Conservation (phyloP, 2,329 filamentous ascomycete genomes). For the Teratosphaeria viscida region DNA sequence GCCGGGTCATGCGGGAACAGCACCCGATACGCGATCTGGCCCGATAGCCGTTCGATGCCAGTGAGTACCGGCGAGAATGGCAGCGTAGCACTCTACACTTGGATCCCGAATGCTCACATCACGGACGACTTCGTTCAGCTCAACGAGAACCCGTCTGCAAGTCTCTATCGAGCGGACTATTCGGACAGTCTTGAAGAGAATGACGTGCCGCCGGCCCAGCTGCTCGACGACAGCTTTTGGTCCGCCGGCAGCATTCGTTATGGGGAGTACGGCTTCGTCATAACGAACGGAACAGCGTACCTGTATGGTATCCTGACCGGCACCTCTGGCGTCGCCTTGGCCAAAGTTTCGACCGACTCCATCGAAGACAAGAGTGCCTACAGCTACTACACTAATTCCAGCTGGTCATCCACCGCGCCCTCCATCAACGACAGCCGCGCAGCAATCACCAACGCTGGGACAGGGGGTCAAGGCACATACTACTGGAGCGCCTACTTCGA, state of each 20-base stretch:
- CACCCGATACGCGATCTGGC: conserved; percentile 15
- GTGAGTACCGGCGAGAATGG: conserved; percentile 2
- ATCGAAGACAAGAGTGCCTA: conserved; percentile 15
- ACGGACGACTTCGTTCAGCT: conserved; percentile 4
- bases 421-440: conserved; percentile 5
- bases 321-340: conserved; percentile 7
- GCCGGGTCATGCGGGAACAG: conserved; percentile 12
- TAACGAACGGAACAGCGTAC: conserved; percentile 10
- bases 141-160: conserved; percentile 6
- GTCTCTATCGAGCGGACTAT: conserved; percentile 11
- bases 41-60: conserved; percentile 12
- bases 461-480: conserved; percentile 22
- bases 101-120: conserved; percentile 10
- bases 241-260: conserved; percentile 9
- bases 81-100: conserved; percentile 12
- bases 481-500: conserved; percentile 21
- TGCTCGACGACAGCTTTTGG: conserved; percentile 12
- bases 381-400: conserved; percentile 10
- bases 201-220: conserved; percentile 8
- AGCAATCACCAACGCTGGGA: conserved; percentile 18
- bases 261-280: conserved; percentile 13
- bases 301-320: conserved; percentile 13
- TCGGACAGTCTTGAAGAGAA: conserved; percentile 1
- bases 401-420: conserved; percentile 11
- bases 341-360: conserved; percentile 7